A percentile compares a stretch with the other conserved stretches of the same genome.
phyloP scores from a whole-genome alignment of 1,284 basidiomycete species.

The Quambalaria eucalypti region DNA sequence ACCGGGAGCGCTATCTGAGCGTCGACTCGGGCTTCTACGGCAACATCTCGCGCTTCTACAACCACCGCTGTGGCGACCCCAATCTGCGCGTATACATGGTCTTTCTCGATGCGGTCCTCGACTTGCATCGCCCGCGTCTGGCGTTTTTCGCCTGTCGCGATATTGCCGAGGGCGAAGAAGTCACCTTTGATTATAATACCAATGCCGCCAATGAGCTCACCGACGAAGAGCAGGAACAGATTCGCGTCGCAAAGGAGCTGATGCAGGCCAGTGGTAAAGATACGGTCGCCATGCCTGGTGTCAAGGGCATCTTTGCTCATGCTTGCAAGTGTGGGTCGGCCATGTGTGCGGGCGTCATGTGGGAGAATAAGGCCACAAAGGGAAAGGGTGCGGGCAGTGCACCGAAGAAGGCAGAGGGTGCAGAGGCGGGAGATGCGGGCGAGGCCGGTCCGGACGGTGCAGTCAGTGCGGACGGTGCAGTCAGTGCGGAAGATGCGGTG shows the following conservation, averaged over 20 bases:
- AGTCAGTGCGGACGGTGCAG: too few relatives aligned
- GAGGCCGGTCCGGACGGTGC: too few relatives aligned
- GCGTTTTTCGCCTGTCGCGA: constrained; percentile 63
- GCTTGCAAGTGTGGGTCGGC: neutral
- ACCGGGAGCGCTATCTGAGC: neutral
- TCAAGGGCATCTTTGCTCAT: neutral
- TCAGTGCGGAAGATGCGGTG: too few relatives aligned
- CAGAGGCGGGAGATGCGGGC: too few relatives aligned
- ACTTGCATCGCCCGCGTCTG: constrained; percentile 51
- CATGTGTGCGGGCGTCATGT: neutral
- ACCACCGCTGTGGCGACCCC: constrained; percentile 69
- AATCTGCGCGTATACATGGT: constrained; percentile 66
- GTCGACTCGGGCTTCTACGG: constrained; percentile 29
- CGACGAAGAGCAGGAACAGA: neutral
- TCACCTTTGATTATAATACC: constrained; percentile 65
- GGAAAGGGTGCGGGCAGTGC: neutral
- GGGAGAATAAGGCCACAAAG: too few relatives aligned
- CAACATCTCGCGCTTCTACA: constrained; percentile 32
- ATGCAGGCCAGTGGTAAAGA: neutral
- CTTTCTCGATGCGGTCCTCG: constrained; percentile 58
- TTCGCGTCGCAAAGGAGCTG: neutral
- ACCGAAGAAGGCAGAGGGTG: too few relatives aligned
- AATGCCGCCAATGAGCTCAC: neutral
- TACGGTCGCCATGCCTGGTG: too few relatives aligned
- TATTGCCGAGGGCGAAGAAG: constrained; percentile 63